Base-by-base conservation (phyloP, 2,329 filamentous ascomycete species). In the Mariannaea sp. region DNA sequence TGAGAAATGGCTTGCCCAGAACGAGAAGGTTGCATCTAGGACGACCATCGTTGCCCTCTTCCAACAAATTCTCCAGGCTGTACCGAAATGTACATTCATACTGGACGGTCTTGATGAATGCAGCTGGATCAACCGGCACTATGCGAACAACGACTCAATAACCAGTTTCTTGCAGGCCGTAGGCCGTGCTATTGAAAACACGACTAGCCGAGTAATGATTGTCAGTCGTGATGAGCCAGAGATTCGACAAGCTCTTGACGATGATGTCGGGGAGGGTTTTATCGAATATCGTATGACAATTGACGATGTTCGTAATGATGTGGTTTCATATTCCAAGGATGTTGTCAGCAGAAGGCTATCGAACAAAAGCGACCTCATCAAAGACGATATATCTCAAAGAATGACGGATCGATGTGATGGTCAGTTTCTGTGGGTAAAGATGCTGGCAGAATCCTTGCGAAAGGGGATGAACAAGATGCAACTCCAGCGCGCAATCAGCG, bases 91-190 rank as follows among this genome's bases (percentile, higher is more conserved):
- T 3, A 50, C 42, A 0, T 62, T 73, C 5, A 24, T 72, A 0
- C 22, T 70, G 0, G 71, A 74, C 29, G 71, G 72, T 1, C 54
- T 74, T 9, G 71, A 75, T 12, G 71, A 75, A 49, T 75, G 68
- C 3, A 49, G 46, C 0, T 30, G 22, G 22, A 24, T 24, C 22
- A 8, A 12, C 29, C 13, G 9, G 9, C 13, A 12, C 13, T 32
- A n/a, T 12, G 29, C 9, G 13, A 32, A 12, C 22, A 24, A 32
- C 13, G 32, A 40, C 2, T 5, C 55, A n/a, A 32, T 20, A 0
- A 20, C 17, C 1, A 14, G 35, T 17, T 69, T 71, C 32, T 27
- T 71, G 2, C 17, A 47, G 0, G 58, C 44, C 1, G 8, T 68
- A 1, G 54, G 14, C 2, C 1, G 41, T 0, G 51, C 58, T 0